A percentile compares a stretch with the other conserved stretches of the same genome.
phyloP scores from a whole-genome alignment of 2,329 filamentous ascomycete species.

The Aspergillus transmontanensis region DNA sequence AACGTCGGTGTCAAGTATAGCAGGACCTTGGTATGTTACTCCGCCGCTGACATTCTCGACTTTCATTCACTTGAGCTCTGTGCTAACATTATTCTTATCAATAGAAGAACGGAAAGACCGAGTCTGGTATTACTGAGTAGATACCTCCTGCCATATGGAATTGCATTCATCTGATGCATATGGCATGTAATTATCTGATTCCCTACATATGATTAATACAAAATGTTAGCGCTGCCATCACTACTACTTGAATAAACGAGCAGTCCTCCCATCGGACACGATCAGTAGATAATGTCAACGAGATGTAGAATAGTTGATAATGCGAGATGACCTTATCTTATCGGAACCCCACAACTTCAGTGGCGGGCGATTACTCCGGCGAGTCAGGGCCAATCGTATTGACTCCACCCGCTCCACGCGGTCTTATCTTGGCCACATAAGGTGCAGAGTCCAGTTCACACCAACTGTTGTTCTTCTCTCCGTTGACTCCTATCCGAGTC shows the following conservation, averaged over 20 bases:
- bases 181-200: too few species aligned
- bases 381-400: too few species aligned
- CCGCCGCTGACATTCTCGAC: neutral
- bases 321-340: neutral
- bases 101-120: constrained; percentile 12
- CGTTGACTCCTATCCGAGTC: neutral
- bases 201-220: neutral
- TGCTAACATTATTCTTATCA: neutral
- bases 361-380: too few species aligned
- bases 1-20: constrained; percentile 23
- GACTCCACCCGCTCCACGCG: neutral
- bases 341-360: neutral
- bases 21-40: constrained; percentile 18
- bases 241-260: too few species aligned
- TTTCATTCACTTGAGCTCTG: neutral
- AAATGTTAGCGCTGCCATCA: too few species aligned
- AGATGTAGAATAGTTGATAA: too few species aligned
- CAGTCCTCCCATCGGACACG: too few species aligned
- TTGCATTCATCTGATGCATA: neutral
- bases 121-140: constrained; percentile 8
- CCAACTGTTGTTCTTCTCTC: neutral
- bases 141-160: neutral
- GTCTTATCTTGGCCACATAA: neutral
- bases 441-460: neutral
- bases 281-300: too few species aligned